phyloP scores from a whole-genome alignment of 225 moss, liverwort and hornwort species.

The Lunularia cruciata region DNA sequence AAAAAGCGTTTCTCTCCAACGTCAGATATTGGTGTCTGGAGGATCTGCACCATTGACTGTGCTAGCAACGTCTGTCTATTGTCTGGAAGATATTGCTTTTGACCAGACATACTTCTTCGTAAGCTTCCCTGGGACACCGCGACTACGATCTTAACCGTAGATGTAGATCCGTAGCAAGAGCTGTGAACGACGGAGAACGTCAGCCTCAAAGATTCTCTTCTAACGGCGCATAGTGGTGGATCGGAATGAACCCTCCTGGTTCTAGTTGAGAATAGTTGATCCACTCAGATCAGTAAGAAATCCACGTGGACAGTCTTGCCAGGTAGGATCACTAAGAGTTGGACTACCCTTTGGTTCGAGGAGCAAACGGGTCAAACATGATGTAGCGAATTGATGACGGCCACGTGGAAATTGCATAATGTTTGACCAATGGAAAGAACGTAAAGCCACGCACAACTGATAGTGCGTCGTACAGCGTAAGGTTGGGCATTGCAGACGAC shows the following conservation, averaged over 20 bases:
- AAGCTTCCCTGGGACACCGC: not conserved
- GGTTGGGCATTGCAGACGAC: not conserved
- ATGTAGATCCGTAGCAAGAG: not conserved
- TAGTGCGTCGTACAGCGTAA: not conserved
- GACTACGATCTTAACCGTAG: not conserved
- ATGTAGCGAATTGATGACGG: not conserved
- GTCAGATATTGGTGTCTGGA: not conserved
- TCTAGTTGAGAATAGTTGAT: too few species aligned
- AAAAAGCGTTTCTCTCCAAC: not conserved
- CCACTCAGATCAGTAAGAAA: not conserved
- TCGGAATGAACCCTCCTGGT: too few species aligned
- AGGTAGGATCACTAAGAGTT: not conserved
- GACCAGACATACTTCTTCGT: not conserved
- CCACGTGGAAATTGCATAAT: not conserved
- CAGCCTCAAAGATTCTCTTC: conserved; percentile 10
- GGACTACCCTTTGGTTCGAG: too few species aligned
- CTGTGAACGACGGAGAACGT: conserved; percentile 5
- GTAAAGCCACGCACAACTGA: too few species aligned
- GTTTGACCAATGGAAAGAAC: not conserved
- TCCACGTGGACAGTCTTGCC: not conserved
- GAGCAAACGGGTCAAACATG: too few species aligned
- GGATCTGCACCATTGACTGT: not conserved
- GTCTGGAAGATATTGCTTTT: not conserved
- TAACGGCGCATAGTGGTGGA: conserved; percentile 5
- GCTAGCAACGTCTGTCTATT: conserved; percentile 8